Base-by-base conservation (phyloP, 257 asterid species). In the Ocimum tenuiflorum region DNA sequence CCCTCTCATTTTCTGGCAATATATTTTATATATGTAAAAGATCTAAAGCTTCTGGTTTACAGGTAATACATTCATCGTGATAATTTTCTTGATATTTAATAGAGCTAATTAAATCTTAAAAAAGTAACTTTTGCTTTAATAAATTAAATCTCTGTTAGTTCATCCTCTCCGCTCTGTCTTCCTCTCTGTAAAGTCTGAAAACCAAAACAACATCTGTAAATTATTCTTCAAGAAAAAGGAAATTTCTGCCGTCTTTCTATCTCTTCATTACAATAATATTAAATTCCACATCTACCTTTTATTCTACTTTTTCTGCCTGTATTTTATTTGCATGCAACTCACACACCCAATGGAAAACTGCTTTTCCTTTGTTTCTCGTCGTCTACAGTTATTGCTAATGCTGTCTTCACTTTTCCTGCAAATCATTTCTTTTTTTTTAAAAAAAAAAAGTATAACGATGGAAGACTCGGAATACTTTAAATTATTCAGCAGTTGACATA, bases 341-440 rank as follows among this genome's bases (percentile, higher is more conserved):
- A 3, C 8, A 4, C n/a, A 20, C 51, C 7, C 49, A 5, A 18
- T 18, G 33, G 10, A 54, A 19, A 38, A 33, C 18, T 22, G 7
- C 6, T 48, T 42, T 46, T 13, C 41, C n/a, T 61, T 20, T 66
- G 58, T 69, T 73, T 66, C 68, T 66, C 73, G 70, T 36, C 49
- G 57, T 52, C 66, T 74, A 53, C 62, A 65, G 65, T 39, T 56
- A n/a, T n/a, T n/a, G n/a, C n/a, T n/a, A n/a, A n/a, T n/a, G 81
- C 77, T 82, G 90, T 77, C 89, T 75, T 87, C 66, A 75, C 73
- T 73, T 67, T 75, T 69, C 86, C 88, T 78, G 78, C 89, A 85
- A 82, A 45, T 27, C 31, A 1, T 27, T 27, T 71, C 54, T 81
- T 78, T 79, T 74, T 51, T 2, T 42, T 36, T 6, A 36, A n/a